phyloP scores from a whole-genome alignment of 78 protist species.

The Dictyostelium firmibasis region DNA sequence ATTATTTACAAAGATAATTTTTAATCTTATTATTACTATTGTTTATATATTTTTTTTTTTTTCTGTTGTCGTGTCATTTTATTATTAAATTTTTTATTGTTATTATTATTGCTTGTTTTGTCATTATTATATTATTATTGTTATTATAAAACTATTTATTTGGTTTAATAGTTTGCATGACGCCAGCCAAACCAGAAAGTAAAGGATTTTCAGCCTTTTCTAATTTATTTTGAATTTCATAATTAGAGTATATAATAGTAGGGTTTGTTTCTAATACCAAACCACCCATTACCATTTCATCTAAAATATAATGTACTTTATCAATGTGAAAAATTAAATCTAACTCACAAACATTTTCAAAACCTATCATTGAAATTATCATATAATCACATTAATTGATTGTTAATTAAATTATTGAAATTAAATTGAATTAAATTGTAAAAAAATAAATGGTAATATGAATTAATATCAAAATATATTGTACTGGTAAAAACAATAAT shows the following conservation, averaged over 20 bases:
- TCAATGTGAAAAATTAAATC: constrained; percentile 97
- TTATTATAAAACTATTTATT: neutral
- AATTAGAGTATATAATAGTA: constrained; percentile 65
- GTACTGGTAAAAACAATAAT: too few species aligned
- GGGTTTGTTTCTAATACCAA: constrained; percentile 94
- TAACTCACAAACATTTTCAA: constrained; percentile 98
- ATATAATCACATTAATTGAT: too few species aligned
- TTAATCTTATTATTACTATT: too few species aligned
- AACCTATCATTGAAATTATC: constrained; percentile 30
- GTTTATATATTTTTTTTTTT: neutral
- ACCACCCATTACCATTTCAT: constrained; percentile 98
- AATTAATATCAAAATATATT: too few species aligned
- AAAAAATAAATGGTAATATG: too few species aligned
- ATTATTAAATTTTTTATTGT: neutral
- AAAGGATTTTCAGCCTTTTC: constrained; percentile 82
- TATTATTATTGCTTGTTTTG: neutral
- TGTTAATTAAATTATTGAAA: too few species aligned
- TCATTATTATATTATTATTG: neutral
- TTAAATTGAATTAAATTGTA: neutral
- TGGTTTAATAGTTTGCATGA: neutral
- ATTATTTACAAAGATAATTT: neutral
- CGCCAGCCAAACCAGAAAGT: constrained; percentile 21
- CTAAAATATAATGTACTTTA: constrained; percentile 94
- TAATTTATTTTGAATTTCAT: constrained; percentile 44
- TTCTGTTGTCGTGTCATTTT: too few species aligned